Conservation (phyloP, 305 asterid species). For the Fraxinus paxiana region DNA sequence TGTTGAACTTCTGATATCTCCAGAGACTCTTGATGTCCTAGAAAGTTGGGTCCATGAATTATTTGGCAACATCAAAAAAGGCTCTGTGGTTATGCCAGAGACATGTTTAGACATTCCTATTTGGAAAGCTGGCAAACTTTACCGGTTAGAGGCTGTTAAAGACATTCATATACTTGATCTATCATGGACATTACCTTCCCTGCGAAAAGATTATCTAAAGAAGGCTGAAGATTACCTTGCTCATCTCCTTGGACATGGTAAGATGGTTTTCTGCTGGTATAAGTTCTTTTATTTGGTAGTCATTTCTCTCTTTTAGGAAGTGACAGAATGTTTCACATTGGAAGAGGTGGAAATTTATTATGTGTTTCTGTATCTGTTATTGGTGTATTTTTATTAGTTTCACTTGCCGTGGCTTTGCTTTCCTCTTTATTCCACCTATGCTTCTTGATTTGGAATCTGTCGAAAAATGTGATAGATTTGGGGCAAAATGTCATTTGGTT, state of each 20-base stretch:
- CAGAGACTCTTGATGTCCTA: slow-evolving; percentile 83
- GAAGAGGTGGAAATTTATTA: not conserved
- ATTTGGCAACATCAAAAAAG: slow-evolving; percentile 70
- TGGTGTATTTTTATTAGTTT: not conserved
- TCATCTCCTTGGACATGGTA: slow-evolving; percentile 97
- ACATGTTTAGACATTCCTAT: slow-evolving; percentile 49
- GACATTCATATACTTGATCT: slow-evolving; percentile 89
- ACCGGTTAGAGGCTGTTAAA: slow-evolving; percentile 85
- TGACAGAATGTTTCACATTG: not conserved
- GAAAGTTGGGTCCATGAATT: slow-evolving; percentile 85
- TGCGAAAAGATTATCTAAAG: slow-evolving; percentile 71
- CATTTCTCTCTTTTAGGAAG: not conserved
- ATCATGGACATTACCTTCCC: slow-evolving; percentile 87
- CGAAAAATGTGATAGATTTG: not conserved
- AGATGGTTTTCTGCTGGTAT: slow-evolving; percentile 26
- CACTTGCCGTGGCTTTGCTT: slow-evolving; percentile 10
- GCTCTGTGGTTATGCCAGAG: slow-evolving; percentile 47
- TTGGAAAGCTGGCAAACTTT: slow-evolving; percentile 81
- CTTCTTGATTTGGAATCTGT: slow-evolving; percentile 13
- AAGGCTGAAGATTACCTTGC: slow-evolving; percentile 92
- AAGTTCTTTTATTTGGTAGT: slow-evolving; percentile 1
- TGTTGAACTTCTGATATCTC: slow-evolving; percentile 33
- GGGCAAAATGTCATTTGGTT: slow-evolving; percentile 9
- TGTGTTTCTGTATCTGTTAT: slow-evolving; percentile 16
- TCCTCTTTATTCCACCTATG: slow-evolving; percentile 1